Percentiles rank a stretch among this genome's conserved stretches.
Evolutionary conservation across 2,329 filamentous ascomycete genomes (phyloP).

Genomic region (Alternaria triticimaculans): DNA sequence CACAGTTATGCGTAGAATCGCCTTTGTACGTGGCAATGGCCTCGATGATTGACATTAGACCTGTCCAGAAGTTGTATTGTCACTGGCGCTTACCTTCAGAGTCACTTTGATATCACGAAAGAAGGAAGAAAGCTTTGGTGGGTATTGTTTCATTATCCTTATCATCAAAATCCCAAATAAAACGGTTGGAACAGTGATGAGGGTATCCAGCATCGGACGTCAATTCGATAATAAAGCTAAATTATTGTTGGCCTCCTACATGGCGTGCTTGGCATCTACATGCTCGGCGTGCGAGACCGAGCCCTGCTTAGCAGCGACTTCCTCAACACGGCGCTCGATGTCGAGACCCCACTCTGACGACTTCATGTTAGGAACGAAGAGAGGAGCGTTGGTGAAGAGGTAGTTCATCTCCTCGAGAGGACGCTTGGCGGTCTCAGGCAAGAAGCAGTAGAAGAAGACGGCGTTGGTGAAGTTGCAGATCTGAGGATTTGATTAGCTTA

Average conservation of each 20-base stretch:
- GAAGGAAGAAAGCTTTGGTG: background rate
- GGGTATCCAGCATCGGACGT: too few species aligned
- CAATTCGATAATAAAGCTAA: too few species aligned
- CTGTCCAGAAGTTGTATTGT: background rate
- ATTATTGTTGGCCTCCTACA: background rate
- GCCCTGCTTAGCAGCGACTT: slow-evolving; percentile 62
- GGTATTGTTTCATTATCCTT: background rate
- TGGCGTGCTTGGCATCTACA: background rate
- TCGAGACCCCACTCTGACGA: slow-evolving; percentile 62
- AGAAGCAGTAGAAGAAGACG: slow-evolving; percentile 70
- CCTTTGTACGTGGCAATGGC: background rate
- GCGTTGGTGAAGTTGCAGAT: slow-evolving; percentile 74
- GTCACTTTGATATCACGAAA: background rate
- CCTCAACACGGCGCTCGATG: slow-evolving; percentile 64
- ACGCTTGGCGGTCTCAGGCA: slow-evolving; percentile 70
- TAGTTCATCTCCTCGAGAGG: slow-evolving; percentile 74
- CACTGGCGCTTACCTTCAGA: background rate
- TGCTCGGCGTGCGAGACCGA: slow-evolving; percentile 28
- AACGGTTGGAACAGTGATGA: background rate
- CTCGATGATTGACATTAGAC: background rate
- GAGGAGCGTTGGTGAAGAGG: slow-evolving; percentile 69
- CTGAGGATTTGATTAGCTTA: slow-evolving; percentile 15
- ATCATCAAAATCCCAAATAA: background rate
- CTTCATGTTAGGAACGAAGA: slow-evolving; percentile 66
- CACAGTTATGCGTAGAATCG: background rate